Evolutionary conservation across 2,329 filamentous ascomycete species (phyloP).

Genomic region (Monosporascus sp.): DNA sequence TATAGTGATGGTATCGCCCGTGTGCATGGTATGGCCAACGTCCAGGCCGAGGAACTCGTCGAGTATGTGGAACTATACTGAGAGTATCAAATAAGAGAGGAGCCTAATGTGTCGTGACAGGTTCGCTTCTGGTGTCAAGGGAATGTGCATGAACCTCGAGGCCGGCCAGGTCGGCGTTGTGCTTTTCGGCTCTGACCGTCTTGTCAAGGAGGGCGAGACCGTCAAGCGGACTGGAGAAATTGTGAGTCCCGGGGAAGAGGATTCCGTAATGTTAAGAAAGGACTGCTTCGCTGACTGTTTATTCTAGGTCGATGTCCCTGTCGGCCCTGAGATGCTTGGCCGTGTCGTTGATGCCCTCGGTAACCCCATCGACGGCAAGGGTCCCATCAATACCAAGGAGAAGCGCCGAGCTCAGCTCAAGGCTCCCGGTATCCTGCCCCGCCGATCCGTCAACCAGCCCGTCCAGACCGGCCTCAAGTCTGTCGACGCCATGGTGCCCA

Average conservation of each 20-base stretch:
- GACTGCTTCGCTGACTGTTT: background rate
- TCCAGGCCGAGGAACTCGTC: constrained; percentile 99
- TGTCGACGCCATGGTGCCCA: constrained; percentile 98
- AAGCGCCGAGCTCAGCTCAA: constrained; percentile 97
- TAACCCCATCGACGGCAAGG: constrained; percentile 99
- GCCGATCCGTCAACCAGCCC: constrained; percentile 94
- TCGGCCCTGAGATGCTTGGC: constrained; percentile 87
- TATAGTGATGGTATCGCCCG: constrained; percentile 99
- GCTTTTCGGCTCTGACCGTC: constrained; percentile 99
- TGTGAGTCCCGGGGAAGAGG: constrained; percentile 59
- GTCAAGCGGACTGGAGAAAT: constrained; percentile 99
- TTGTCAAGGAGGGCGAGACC: constrained; percentile 98
- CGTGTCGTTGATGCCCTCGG: constrained; percentile 98
- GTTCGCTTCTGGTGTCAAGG: constrained; percentile 99
- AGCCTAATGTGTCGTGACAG: constrained; percentile 38
- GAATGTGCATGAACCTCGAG: constrained; percentile 99
- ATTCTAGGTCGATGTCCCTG: constrained; percentile 87
- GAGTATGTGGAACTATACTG: constrained; percentile 64
- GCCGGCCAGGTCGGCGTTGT: constrained; percentile 99
- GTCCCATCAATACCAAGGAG: constrained; percentile 86
- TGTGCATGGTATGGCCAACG: constrained; percentile 99
- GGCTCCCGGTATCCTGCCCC: constrained; percentile 96
- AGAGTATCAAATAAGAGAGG: background rate
- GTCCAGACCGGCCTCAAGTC: constrained; percentile 99
- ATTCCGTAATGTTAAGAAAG: background rate